Evolutionary conservation across 805 yeast genomes (phyloP).

Genomic region (Candida multigemmis): DNA sequence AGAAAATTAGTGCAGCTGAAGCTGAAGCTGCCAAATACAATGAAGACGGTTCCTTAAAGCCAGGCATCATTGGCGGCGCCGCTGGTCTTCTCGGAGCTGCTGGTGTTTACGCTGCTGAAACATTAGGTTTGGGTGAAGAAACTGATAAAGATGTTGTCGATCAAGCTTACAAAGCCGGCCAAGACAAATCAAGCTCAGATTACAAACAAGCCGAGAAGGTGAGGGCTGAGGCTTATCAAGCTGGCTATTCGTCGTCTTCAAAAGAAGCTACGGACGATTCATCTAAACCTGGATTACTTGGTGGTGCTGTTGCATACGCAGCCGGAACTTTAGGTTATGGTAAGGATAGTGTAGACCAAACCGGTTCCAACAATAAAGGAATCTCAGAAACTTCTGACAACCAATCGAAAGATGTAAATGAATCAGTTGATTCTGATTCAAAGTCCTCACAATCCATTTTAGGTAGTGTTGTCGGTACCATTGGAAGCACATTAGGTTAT

Average conservation of each 20-base stretch:
- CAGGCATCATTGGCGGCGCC: constrained; percentile 9
- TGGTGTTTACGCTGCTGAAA: constrained; percentile 12
- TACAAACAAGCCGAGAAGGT: too few relatives aligned
- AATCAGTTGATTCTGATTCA: too few relatives aligned
- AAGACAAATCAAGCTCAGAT: constrained; percentile 1
- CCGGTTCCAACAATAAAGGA: too few relatives aligned
- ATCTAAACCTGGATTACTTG: constrained; percentile 6
- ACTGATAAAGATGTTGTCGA: constrained; percentile 4
- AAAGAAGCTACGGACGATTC: constrained; percentile 1
- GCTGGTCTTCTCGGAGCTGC: constrained; percentile 10
- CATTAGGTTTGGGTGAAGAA: constrained; percentile 9
- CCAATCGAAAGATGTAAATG: too few relatives aligned
- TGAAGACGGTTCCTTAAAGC: constrained; percentile 3
- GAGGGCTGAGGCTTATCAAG: constrained; percentile 1
- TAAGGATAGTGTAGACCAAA: too few relatives aligned
- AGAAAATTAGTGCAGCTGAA: neutral
- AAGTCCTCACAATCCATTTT: too few relatives aligned
- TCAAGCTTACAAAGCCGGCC: constrained; percentile 6
- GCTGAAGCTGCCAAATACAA: neutral
- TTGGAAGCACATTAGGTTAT: too few relatives aligned
- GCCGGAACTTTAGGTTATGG: constrained; percentile 16
- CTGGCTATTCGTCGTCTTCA: constrained; percentile 1
- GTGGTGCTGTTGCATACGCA: too few relatives aligned
- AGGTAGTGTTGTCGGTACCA: too few relatives aligned
- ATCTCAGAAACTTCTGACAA: too few relatives aligned